Percentiles rank a stretch among this genome's conserved stretches.
Evolutionary conservation across 2,329 filamentous ascomycete species (phyloP).

Genomic region (Botrytis tulipae): DNA sequence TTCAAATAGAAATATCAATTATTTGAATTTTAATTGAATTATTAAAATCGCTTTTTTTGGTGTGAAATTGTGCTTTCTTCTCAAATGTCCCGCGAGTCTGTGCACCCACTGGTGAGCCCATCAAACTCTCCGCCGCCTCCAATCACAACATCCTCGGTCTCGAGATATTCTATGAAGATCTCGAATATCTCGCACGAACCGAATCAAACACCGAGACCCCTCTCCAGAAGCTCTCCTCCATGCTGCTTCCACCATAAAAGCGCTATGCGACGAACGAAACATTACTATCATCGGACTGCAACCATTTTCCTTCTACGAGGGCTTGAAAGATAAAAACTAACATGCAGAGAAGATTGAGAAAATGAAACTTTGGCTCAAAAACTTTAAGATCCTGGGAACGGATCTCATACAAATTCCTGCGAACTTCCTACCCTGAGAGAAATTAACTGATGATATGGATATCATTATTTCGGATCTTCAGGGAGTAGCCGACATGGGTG

Average conservation of each 20-base stretch:
- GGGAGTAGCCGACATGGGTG: conserved; percentile 65
- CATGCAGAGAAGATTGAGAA: conserved; percentile 59
- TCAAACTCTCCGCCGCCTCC: conserved; percentile 67
- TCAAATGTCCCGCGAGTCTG: too few relatives aligned
- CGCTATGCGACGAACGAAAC: conserved; percentile 55
- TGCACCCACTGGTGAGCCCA: conserved; percentile 32
- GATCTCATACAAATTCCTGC: conserved; percentile 46
- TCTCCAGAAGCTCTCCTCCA: conserved; percentile 47
- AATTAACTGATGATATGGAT: conserved; percentile 51
- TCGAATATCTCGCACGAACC: conserved; percentile 52
- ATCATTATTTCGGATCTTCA: conserved; percentile 61
- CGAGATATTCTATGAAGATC: conserved; percentile 75
- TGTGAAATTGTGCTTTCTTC: too few relatives aligned
- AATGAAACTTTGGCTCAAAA: conserved; percentile 70
- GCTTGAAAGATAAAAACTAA: conserved; percentile 60
- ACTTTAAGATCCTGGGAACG: conserved; percentile 52
- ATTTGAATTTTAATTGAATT: too few relatives aligned
- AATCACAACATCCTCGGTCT: conserved; percentile 64
- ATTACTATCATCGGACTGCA: conserved; percentile 66
- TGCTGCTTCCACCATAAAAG: conserved; percentile 45
- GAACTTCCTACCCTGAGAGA: not conserved
- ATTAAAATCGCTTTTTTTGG: too few relatives aligned
- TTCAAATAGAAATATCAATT: too few relatives aligned
- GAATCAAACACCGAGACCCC: not conserved
- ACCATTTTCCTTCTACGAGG: conserved; percentile 77